phyloP scores from a whole-genome alignment of 495 filamentous ascomycete species.

The Penicillium herquei region DNA sequence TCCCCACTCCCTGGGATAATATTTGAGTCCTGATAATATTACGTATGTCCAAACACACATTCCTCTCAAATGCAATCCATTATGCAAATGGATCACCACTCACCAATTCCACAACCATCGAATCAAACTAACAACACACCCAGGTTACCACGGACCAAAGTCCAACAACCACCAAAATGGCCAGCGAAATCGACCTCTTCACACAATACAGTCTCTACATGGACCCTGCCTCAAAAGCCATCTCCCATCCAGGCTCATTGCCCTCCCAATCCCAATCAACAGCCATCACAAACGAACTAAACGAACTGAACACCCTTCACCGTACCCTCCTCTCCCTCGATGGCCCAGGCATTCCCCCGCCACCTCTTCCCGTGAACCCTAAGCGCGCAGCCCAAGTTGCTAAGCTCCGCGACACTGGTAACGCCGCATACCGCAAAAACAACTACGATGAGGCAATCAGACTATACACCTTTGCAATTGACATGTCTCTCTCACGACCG shows the following conservation, averaged over 20 bases:
- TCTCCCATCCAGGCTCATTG: slow-evolving; percentile 53
- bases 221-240: slow-evolving; percentile 73
- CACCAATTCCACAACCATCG: not conserved
- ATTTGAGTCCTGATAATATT: too few species aligned
- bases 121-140: slow-evolving; percentile 12
- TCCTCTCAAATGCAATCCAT: not conserved
- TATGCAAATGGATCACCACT: not conserved
- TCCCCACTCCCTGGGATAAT: too few species aligned
- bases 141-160: not conserved
- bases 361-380: slow-evolving; percentile 78
- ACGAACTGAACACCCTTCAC: slow-evolving; percentile 71
- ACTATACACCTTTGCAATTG: slow-evolving; percentile 77
- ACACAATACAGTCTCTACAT: slow-evolving; percentile 76
- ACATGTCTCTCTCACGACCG: slow-evolving; percentile 82
- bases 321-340: slow-evolving; percentile 60
- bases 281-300: slow-evolving; percentile 63
- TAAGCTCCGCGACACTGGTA: slow-evolving; percentile 88
- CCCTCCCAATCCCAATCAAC: slow-evolving; percentile 32
- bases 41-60: too few species aligned
- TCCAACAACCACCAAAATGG: slow-evolving; percentile 27
- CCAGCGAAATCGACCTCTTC: slow-evolving; percentile 64
- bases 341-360: slow-evolving; percentile 60
- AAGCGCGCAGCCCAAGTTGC: slow-evolving; percentile 80
- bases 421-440: slow-evolving; percentile 74
- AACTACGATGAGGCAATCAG: slow-evolving; percentile 71